A percentile compares a stretch with the other conserved stretches of the same genome.
These are phyloP conservation scores for Diaporthe longicolla DNA, from an alignment of 2,329 filamentous ascomycete species.

Conservation along the genomic window DNA sequence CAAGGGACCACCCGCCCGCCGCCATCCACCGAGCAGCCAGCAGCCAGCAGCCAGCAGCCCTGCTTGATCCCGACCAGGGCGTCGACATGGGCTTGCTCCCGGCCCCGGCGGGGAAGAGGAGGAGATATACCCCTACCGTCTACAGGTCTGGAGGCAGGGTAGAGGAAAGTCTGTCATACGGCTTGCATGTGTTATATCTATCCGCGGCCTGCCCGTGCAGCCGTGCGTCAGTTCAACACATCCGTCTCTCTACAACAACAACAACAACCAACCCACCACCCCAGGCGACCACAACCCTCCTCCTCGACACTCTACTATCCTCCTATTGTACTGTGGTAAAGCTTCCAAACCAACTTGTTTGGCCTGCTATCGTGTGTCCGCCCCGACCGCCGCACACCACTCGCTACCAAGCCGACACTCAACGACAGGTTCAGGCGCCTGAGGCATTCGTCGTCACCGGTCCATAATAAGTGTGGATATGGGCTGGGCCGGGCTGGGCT, in stretches of 20 bases:
- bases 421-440: not conserved
- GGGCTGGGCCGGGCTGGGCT: constrained; percentile 23
- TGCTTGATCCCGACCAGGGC: constrained; percentile 34
- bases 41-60: constrained; percentile 23
- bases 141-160: not conserved
- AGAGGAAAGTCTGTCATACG: not conserved
- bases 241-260: no score
- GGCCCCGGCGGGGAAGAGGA: no score
- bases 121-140: not conserved
- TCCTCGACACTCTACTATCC: no score
- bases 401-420: not conserved
- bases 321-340: no score
- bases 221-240: no score
- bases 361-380: no score
- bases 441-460: not conserved
- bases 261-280: no score
- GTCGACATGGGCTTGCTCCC: constrained; percentile 37
- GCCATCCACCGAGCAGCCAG: not conserved
- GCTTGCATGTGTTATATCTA: not conserved
- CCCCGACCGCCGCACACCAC: not conserved
- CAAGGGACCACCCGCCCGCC: constrained; percentile 20
- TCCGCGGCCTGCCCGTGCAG: no score
- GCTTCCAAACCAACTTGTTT: not conserved
- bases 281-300: no score
- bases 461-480: not conserved